These are phyloP conservation scores for Aspergillus sojae DNA, from an alignment of 2,329 filamentous ascomycete genomes.

Conservation along the genomic window DNA sequence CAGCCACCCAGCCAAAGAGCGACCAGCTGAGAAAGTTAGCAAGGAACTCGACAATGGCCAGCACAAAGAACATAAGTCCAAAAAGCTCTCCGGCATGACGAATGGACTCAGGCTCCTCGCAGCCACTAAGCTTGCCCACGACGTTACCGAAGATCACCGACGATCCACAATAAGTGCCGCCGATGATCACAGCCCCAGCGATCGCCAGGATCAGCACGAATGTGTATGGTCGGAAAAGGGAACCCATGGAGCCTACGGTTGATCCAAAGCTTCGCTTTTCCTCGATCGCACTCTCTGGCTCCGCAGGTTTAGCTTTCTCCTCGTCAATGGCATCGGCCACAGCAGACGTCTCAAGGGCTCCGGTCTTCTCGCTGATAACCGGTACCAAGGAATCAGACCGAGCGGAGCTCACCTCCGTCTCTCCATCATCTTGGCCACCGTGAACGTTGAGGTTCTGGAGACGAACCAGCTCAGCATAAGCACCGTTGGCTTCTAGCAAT, in stretches of 20 bases:
- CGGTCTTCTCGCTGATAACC: constrained; percentile 8
- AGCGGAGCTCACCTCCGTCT: constrained; percentile 10
- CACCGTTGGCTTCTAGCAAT: constrained; percentile 40
- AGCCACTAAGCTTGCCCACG: constrained; percentile 59
- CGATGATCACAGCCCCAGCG: constrained; percentile 56
- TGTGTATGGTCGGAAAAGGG: constrained; percentile 39
- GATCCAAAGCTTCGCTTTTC: constrained; percentile 32
- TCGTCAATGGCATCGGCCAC: constrained; percentile 26
- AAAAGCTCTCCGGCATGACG: constrained; percentile 55
- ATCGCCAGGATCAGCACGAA: constrained; percentile 53
- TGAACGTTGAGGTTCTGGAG: constrained; percentile 53
- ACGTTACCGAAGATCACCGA: constrained; percentile 64
- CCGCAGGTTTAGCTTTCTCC: constrained; percentile 18
- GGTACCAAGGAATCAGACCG: background rate
- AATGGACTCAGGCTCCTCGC: constrained; percentile 58
- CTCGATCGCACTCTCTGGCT: background rate
- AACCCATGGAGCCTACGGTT: constrained; percentile 18
- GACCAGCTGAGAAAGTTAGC: constrained; percentile 64
- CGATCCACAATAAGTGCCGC: constrained; percentile 60
- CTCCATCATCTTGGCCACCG: constrained; percentile 4
- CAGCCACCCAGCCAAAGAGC: constrained; percentile 61
- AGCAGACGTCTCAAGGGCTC: constrained; percentile 16
- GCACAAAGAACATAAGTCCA: constrained; percentile 62
- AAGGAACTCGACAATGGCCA: constrained; percentile 62
- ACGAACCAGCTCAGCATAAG: constrained; percentile 48